Evolutionary conservation across 2,329 filamentous ascomycete genomes (phyloP), one percentile per base, ranked within the genome.

Genomic region (Rutstroemia sp.): DNA sequence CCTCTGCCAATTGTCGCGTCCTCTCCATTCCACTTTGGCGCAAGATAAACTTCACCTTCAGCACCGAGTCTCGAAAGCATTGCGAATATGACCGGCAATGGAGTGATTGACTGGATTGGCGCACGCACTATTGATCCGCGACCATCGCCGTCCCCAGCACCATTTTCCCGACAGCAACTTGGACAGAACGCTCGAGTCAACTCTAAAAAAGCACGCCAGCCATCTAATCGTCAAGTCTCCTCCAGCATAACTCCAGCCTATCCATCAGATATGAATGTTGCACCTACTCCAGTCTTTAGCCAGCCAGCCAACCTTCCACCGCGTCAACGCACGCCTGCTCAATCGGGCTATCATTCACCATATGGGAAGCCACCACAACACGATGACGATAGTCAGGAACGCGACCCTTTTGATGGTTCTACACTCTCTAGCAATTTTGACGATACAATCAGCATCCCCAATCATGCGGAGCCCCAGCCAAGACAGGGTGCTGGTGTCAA

Each of bases 381-480:
- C 21, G 49, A 34, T 9, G 19, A 45, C 25, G 37, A 52, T 18
- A n/a, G 27, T 14, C 16, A 48, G 12, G 25, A 53, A 8, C 27
- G 4, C 6, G 41, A 53, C 9, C 23, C 18, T 14, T 53, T 53
- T 34, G 51, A 53, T 18, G 34, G 25, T 19, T 49, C 47, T 46
- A 56, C 54, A 45, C 37, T 56, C 4, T 21, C 14, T 4, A 30
- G 30, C 3, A 14, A 51, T n/a, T 56, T 56, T 12, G 54, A 56
- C 45, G 38, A 51, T 9, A 56, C 54, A 14, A 16, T 51, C 18
- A 56, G 54, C 19, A 37, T 52, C 19, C 8, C n/a, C 9, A 49
- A 25, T 14, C 30, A 49, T 49, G 6, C 10, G 30, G 25, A n/a
- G 16, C 19, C 27, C 7, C 51, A 53, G 12, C 30, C 34, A 16